phyloP scores from a whole-genome alignment of 1,284 basidiomycete genomes.

The Meripilus lineatus region DNA sequence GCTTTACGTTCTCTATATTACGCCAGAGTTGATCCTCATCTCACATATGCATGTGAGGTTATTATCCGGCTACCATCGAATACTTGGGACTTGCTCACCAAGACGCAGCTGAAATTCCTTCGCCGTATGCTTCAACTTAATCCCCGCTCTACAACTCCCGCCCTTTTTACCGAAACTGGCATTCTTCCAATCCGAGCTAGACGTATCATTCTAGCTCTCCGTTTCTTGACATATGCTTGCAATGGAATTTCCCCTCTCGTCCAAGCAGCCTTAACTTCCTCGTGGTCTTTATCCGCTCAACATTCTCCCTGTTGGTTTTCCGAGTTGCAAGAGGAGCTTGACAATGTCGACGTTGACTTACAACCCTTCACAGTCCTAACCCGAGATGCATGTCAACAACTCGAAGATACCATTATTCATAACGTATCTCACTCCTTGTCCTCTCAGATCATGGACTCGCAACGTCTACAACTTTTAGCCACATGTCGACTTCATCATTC shows the following conservation, averaged over 20 bases:
- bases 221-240: slow-evolving; percentile 4
- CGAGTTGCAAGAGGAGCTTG: neutral
- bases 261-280: neutral
- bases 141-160: neutral
- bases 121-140: slow-evolving; percentile 5
- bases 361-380: neutral
- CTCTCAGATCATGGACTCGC: neutral
- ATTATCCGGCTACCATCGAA: slow-evolving; percentile 4
- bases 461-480: neutral
- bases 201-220: slow-evolving; percentile 4
- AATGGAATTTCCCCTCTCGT: neutral
- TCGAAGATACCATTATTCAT: neutral
- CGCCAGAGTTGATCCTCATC: slow-evolving; percentile 26
- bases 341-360: neutral
- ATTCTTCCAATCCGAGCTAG: slow-evolving; percentile 3
- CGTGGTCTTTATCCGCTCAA: neutral
- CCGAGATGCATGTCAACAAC: neutral
- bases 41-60: slow-evolving; percentile 25
- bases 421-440: neutral
- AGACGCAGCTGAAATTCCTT: slow-evolving; percentile 4
- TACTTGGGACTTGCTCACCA: neutral
- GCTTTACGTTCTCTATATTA: slow-evolving; percentile 19
- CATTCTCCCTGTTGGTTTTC: neutral
- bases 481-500: neutral
- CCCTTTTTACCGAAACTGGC: slow-evolving; percentile 9